phyloP scores from a whole-genome alignment of 2,329 filamentous ascomycete genomes.

The Chaetomiaceae sp. region DNA sequence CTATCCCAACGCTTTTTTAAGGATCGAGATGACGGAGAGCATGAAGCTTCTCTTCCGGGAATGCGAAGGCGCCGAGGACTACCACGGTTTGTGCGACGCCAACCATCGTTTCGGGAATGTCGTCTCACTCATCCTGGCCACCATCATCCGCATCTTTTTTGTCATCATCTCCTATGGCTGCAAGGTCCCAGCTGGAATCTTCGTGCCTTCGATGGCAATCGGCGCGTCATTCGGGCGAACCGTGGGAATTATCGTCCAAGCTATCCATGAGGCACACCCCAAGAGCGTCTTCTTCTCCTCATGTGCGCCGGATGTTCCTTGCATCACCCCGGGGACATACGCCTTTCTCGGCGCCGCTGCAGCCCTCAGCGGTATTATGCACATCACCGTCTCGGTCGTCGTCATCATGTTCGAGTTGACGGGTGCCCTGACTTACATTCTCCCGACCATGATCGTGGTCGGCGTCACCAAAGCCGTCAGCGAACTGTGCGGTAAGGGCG shows the following conservation, averaged over 20 bases:
- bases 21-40: conserved; percentile 98
- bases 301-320: conserved; percentile 86
- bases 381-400: conserved; percentile 91
- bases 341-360: conserved; percentile 91
- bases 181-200: conserved; percentile 96
- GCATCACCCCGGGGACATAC: conserved; percentile 96
- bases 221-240: conserved; percentile 91
- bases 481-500: conserved; percentile 88
- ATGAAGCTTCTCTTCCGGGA: conserved; percentile 98
- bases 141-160: conserved; percentile 71
- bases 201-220: conserved; percentile 96
- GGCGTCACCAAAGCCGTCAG: conserved; percentile 92
- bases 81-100: conserved; percentile 80
- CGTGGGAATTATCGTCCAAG: conserved; percentile 90
- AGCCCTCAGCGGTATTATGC: conserved; percentile 93
- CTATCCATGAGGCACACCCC: conserved; percentile 79
- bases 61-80: conserved; percentile 83
- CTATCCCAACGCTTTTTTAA: conserved; percentile 90
- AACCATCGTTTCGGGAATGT: conserved; percentile 75
- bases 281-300: conserved; percentile 78
- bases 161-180: conserved; percentile 97
- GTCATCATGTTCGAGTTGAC: conserved; percentile 99
- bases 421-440: conserved; percentile 92
- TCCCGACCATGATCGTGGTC: conserved; percentile 98
- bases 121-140: conserved; percentile 71